Evolutionary conservation across 169 alveolate genomes (phyloP).

Genomic region (Cryptosporidium parvum): DNA sequence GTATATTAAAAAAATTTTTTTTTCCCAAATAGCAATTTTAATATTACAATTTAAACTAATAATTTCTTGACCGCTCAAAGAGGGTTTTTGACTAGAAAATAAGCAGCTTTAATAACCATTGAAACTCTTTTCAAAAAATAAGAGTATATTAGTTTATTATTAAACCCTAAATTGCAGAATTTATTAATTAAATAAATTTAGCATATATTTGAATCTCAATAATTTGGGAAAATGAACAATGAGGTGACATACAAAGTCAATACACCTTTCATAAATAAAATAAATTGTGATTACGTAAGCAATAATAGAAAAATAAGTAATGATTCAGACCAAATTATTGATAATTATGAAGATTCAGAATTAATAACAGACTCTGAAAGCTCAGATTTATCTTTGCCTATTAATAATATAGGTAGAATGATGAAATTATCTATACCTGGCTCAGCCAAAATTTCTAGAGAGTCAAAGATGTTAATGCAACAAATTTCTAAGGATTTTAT

Average conservation of each 20-base stretch:
- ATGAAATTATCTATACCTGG: conserved; percentile 51
- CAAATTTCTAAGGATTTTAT: conserved; percentile 33
- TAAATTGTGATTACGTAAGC: background rate
- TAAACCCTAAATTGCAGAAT: background rate
- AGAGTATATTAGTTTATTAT: background rate
- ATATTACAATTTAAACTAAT: too few relatives aligned
- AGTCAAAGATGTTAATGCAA: conserved; percentile 46
- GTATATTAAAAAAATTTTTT: too few relatives aligned
- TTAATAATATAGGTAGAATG: conserved; percentile 54
- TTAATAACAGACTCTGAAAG: background rate
- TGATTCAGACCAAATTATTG: background rate
- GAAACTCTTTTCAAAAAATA: background rate
- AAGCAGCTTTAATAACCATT: background rate
- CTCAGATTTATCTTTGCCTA: conserved; percentile 39
- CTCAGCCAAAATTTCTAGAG: conserved; percentile 24
- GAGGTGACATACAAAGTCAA: background rate
- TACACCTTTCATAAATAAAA: background rate
- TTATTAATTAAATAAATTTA: too few relatives aligned
- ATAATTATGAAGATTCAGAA: conserved; percentile 1
- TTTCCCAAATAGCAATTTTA: too few relatives aligned
- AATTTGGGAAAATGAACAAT: background rate
- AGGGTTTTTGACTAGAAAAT: conserved; percentile 1
- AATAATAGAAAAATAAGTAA: background rate
- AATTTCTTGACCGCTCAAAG: background rate
- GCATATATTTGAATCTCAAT: too few relatives aligned